Evolutionary conservation across 768 basidiomycete genomes (phyloP), one percentile per base, ranked within the genome.

Genomic region (Termitomyces sp.): DNA sequence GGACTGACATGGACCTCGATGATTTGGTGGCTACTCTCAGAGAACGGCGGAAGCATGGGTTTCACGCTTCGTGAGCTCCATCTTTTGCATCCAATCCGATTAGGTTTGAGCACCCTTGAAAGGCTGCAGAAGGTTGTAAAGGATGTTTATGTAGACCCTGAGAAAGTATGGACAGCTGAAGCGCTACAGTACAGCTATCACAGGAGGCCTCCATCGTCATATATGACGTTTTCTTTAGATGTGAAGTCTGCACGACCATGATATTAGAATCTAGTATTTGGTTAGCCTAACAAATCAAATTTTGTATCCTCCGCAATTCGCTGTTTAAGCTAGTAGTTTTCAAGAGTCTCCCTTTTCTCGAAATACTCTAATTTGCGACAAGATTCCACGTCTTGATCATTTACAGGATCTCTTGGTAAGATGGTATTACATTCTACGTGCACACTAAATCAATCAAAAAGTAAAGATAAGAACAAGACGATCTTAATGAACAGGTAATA

Each of bases 111-210:
- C 6, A 53, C 37, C 12, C 37, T 53, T 38, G 52, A 53, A 38
- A 53, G 37, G n/a, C 37, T 53, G 37, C 37, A 29, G n/a, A 15
- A 53, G 29, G 52, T 53, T 38, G 52, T 53, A 5, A 25, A 38
- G 14, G 52, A 53, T 15, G 52, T 53, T 20, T 53, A 53, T 38
- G 52, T 53, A 29, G 37, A 53, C 52, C 52, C 52, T 53, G 20
- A 53, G 52, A 38, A 53, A 37, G 11, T 53, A 14, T 53, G 52
- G 52, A 38, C 36, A 38, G 37, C 12, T 37, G 51, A 52, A 52
- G 20, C 20, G 7, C 36, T 29, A 25, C 37, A 37, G 12, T 4
- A 38, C 15, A 53, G 25, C 37, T 25, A 38, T 29, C 25, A 7
- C 25, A 15, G 8, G 25, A 47, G 55, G 55, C 31, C 40, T 45